A percentile compares a stretch with the other conserved stretches of the same genome.
These are phyloP conservation scores for Cystobasidiaceae sp. DNA, from an alignment of 1,284 basidiomycete species.

Conservation along the genomic window DNA sequence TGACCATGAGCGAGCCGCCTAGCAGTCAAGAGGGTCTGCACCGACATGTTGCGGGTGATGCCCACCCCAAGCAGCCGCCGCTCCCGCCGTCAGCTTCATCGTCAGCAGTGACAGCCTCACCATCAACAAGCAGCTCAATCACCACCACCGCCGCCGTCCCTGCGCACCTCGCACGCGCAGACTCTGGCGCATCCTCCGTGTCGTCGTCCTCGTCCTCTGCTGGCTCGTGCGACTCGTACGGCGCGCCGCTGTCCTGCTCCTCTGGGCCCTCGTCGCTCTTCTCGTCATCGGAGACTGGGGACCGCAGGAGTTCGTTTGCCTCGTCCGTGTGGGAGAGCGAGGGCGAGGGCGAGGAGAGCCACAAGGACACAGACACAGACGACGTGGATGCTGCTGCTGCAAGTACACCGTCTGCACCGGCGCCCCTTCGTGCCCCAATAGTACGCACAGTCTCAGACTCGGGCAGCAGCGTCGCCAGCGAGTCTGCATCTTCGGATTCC, in stretches of 20 bases:
- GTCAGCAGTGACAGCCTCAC: too few species aligned
- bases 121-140: neutral
- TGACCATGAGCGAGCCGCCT: too few species aligned
- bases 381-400: too few species aligned
- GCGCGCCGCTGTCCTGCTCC: neutral
- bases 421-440: neutral
- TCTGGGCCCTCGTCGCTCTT: constrained; percentile 3
- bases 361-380: too few species aligned
- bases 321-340: neutral
- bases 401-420: too few species aligned
- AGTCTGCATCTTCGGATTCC: neutral
- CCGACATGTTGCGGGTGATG: too few species aligned
- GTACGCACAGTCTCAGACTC: too few species aligned
- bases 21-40: too few species aligned
- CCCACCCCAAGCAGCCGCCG: too few species aligned
- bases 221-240: too few species aligned
- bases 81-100: too few species aligned
- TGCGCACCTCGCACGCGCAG: constrained; percentile 1
- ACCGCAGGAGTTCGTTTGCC: constrained; percentile 5
- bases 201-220: neutral
- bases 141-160: neutral
- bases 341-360: too few species aligned
- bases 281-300: neutral
- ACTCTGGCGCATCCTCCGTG: neutral
- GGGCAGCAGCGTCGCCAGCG: neutral